Evolutionary conservation across 306 rosid species (phyloP).

Genomic region (Senna tora): DNA sequence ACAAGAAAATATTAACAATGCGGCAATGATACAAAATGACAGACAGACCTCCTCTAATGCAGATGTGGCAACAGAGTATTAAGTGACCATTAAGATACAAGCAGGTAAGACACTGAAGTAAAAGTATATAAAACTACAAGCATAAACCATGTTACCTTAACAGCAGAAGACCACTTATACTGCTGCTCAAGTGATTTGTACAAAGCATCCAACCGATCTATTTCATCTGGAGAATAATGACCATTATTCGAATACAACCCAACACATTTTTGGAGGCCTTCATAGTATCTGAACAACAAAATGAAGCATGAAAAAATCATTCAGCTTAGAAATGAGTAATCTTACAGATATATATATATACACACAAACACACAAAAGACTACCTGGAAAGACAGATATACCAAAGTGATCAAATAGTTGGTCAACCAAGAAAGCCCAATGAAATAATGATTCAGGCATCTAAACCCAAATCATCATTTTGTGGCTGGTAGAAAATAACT

Average conservation of each 20-base stretch:
- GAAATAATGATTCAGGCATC: slow-evolving; percentile 8
- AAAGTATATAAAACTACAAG: slow-evolving; percentile 13
- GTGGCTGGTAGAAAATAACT: neutral
- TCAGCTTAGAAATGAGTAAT: slow-evolving; percentile 18
- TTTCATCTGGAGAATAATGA: slow-evolving; percentile 69
- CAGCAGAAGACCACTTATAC: slow-evolving; percentile 92
- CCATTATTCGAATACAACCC: slow-evolving; percentile 72
- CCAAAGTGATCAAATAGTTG: neutral
- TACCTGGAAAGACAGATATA: neutral
- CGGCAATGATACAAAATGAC: neutral
- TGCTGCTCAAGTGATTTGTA: slow-evolving; percentile 81
- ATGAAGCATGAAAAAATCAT: slow-evolving; percentile 31
- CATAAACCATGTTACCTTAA: slow-evolving; percentile 60
- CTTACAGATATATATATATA: no score
- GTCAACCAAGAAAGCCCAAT: slow-evolving; percentile 19
- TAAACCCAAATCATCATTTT: no score
- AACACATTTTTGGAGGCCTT: slow-evolving; percentile 89
- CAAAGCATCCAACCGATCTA: slow-evolving; percentile 66
- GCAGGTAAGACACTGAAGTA: slow-evolving; percentile 24
- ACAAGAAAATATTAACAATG: neutral
- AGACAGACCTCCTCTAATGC: neutral
- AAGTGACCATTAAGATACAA: slow-evolving; percentile 6
- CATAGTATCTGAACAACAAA: slow-evolving; percentile 65
- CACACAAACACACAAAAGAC: neutral
- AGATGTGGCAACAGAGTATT: slow-evolving; percentile 14